phyloP scores from a whole-genome alignment of 2,329 filamentous ascomycete genomes.

The Colletotrichum chlorophyti region DNA sequence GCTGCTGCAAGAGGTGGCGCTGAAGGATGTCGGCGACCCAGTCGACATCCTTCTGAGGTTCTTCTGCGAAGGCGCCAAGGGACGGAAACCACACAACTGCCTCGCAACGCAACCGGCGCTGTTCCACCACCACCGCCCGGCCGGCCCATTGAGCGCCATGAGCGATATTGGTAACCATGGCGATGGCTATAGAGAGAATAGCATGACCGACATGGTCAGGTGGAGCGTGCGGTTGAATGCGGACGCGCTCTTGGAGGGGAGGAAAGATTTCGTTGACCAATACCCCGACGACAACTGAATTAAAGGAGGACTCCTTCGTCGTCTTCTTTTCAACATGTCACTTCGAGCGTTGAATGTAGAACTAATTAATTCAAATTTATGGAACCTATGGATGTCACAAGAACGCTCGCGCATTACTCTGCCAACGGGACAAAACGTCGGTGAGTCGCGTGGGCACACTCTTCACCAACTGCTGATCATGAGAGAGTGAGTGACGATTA shows the following conservation, averaged over 20 bases:
- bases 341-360: too few relatives aligned
- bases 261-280: constrained; percentile 37
- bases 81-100: constrained; percentile 44
- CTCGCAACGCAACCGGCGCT: constrained; percentile 49
- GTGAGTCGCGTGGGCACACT: too few relatives aligned
- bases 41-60: constrained; percentile 54
- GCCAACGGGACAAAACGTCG: too few relatives aligned
- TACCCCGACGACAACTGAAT: constrained; percentile 32
- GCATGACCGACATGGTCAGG: constrained; percentile 43
- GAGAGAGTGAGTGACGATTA: too few relatives aligned
- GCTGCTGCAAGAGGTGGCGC: constrained; percentile 49
- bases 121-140: constrained; percentile 52
- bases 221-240: constrained; percentile 50
- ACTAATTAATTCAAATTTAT: too few relatives aligned
- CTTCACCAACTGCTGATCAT: too few relatives aligned
- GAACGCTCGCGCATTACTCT: too few relatives aligned
- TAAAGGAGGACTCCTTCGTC: too few relatives aligned
- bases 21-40: constrained; percentile 45
- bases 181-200: constrained; percentile 36
- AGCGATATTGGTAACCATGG: constrained; percentile 47
- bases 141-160: constrained; percentile 40
- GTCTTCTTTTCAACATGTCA: too few relatives aligned
- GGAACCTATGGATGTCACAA: too few relatives aligned
- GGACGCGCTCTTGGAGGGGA: constrained; percentile 42
- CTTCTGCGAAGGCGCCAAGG: constrained; percentile 49